Evolutionary conservation across 352 stramenopile genomes (phyloP), one percentile per base, ranked within the genome.

Genomic region (Phytopythium mirpurense): DNA sequence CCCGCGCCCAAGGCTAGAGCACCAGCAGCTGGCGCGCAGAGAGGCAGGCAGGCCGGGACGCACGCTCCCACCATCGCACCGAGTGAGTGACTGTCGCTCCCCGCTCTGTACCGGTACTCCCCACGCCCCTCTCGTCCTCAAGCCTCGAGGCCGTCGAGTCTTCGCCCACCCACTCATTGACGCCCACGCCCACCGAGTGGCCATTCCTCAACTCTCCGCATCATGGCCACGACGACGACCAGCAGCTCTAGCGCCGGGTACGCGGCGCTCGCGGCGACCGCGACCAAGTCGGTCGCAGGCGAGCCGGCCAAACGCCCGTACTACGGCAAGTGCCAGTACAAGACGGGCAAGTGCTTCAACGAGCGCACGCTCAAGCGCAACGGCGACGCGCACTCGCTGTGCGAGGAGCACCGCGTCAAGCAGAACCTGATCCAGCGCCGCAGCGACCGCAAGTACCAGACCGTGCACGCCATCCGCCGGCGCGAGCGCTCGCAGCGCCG

Each of bases 301-400:
- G 29, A 61, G 38, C 7, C 32, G 0, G 18, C 41, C 15, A 63
- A 59, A 38, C 72, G 77, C 0, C 46, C 62, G 40, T 88, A 88
- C 65, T 75, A 75, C 26, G 80, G 80, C 62, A 93, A 91, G 59
- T 94, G 81, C 58, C 75, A 90, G 64, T 94, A 94, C 74, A 90
- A 94, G 59, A 91, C 83, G 26, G 79, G 83, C 65, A 94, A 94
- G 59, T 94, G 83, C 63, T 88, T 88, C 56, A 94, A 94, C 45
- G 81, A 92, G 57, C 81, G 83, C 54, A 87, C 83, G 23, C 68
- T 89, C 60, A 92, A 92, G 72, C 79, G 79, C 64, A 92, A 91
- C 37, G 83, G 83, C 40, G 72, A 91, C 43, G 78, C 71, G 7
- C 83, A 94, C 63, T 88, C 75, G 36, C 60, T 94, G 27, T 94